Evolutionary conservation across 768 basidiomycete genomes (phyloP).

Genomic region (Kwoniella pini): DNA sequence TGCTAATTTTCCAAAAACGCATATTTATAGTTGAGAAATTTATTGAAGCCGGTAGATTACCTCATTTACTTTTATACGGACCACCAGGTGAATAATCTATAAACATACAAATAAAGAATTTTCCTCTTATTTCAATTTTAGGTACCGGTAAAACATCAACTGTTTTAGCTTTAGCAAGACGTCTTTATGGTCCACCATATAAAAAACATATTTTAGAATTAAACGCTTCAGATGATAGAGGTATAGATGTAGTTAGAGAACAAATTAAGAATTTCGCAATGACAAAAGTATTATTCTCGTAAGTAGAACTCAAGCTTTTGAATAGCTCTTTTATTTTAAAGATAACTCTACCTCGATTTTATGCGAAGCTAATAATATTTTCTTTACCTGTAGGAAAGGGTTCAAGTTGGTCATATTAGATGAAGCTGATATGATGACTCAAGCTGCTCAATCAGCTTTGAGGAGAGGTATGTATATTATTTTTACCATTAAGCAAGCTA

Average conservation of each 20-base stretch:
- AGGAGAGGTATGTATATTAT: conserved; percentile 62
- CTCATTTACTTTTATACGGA: conserved; percentile 94
- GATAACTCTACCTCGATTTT: too few relatives aligned
- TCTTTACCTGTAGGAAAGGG: conserved; percentile 64
- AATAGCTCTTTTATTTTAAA: too few relatives aligned
- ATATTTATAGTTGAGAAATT: conserved; percentile 79
- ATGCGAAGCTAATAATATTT: conserved; percentile 1
- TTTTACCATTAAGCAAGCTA: background rate
- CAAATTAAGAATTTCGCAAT: conserved; percentile 99
- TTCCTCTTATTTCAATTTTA: conserved; percentile 1
- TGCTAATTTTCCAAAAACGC: too few relatives aligned
- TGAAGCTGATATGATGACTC: conserved; percentile 99
- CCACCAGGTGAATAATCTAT: conserved; percentile 75
- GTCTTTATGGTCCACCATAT: conserved; percentile 85
- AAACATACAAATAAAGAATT: background rate
- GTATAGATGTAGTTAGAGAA: conserved; percentile 97
- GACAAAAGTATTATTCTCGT: conserved; percentile 74
- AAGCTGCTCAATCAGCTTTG: conserved; percentile 92
- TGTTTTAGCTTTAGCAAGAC: conserved; percentile 89
- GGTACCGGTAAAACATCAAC: conserved; percentile 95
- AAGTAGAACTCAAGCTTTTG: conserved; percentile 15
- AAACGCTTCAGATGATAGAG: conserved; percentile 97
- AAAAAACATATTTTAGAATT: conserved; percentile 93
- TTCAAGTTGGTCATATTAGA: conserved; percentile 98
- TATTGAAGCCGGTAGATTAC: conserved; percentile 88